Base-by-base conservation (phyloP, 331 rosid genomes). In the Erythrophleum ivorense region DNA sequence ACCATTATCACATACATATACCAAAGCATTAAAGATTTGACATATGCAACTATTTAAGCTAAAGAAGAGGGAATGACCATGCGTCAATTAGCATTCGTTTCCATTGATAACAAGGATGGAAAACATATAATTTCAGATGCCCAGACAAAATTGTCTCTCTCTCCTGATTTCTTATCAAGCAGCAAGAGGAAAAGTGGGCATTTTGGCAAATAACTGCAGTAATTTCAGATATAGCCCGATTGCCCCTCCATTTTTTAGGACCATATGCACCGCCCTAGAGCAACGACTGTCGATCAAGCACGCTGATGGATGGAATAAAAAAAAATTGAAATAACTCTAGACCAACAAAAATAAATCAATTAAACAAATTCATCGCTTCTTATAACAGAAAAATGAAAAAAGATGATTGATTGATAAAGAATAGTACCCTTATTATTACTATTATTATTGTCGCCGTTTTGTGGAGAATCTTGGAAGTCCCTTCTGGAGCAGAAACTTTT, bases 401-500 rank as follows among this genome's bases (percentile, higher is more conserved):
- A 18, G 36, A 72, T 5, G 29, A 16, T 34, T 54, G 67, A 40
- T 34, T 55, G 62, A 24, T 1, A 58, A 7, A 76, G 65, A 84
- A 19, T 11, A 73, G 14, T 84, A 85, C 91, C 92, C n/a, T 84
- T 85, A 40, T 83, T 68, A 31, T 81, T 71, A 40, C 81, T 68
- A 31, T 81, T 71, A 36, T 80, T 75, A 36, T 80, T 72, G 21
- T 87, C 86, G 50, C 75, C 90, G 60, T 86, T 83, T 43, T 57
- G 69, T 62, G 50, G 43, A 63, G 68, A 63, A 33, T 63, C 34
- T 33, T 9, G 79, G 38, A 75, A 85, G 76, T 81, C 87, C 80
- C 90, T 85, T 67, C 75, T 84, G 43, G 95, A 92, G 34, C 90
- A 91, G 71, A 90, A 7, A 70, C 86, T 63, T 46, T 48, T 81